phyloP scores from a whole-genome alignment of 139 green algal genomes.

The Desmodesmus armatus region DNA sequence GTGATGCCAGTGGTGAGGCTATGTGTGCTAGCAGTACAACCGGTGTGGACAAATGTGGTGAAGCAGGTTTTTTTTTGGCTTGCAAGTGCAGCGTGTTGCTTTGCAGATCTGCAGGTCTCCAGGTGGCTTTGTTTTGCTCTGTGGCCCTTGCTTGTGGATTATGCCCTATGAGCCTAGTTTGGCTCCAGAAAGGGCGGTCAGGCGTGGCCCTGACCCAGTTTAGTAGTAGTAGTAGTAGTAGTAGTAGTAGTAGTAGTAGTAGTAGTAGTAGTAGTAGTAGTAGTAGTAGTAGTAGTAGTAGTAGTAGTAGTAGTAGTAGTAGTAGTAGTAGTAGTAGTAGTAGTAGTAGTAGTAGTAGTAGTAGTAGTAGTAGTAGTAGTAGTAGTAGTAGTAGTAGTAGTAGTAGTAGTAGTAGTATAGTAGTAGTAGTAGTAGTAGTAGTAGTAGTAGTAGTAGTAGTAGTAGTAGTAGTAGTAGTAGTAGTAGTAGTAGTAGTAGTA shows the following conservation, averaged over 20 bases:
- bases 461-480: constrained; percentile 19
- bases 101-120: too few species aligned
- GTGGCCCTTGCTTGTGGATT: too few species aligned
- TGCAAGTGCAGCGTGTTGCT: too few species aligned
- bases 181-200: too few species aligned
- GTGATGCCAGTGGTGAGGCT: too few species aligned
- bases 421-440: constrained; percentile 20
- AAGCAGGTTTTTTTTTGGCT: too few species aligned
- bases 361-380: constrained; percentile 19
- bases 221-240: too few species aligned
- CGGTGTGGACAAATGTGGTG: too few species aligned
- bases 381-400: constrained; percentile 19
- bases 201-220: too few species aligned
- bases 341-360: constrained; percentile 20
- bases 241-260: constrained; percentile 19
- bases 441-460: constrained; percentile 19
- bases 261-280: constrained; percentile 19
- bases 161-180: too few species aligned
- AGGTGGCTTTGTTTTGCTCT: too few species aligned
- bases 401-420: constrained; percentile 20
- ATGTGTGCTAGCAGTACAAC: too few species aligned
- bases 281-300: constrained; percentile 20
- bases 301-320: constrained; percentile 19
- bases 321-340: constrained; percentile 19
- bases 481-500: constrained; percentile 20